Evolutionary conservation across 805 yeast species (phyloP).

Genomic region (Candida vaughaniae): DNA sequence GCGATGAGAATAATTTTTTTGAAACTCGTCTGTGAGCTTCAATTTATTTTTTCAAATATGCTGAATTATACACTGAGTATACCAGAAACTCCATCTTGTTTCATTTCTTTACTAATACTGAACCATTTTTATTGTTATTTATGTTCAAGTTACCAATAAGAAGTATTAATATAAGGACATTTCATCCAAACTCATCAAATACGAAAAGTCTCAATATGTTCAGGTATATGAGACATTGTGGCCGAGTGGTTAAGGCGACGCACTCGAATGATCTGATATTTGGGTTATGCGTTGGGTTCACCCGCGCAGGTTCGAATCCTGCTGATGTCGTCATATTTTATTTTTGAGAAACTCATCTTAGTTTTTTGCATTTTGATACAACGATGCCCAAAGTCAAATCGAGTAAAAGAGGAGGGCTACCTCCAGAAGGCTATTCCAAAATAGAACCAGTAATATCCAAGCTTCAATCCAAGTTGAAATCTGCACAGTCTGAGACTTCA

Average conservation of each 20-base stretch:
- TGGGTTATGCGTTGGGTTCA: conserved; percentile 36
- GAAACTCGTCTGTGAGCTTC: too few relatives aligned
- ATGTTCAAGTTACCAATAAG: too few relatives aligned
- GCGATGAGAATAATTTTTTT: too few relatives aligned
- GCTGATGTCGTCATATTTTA: conserved; percentile 40
- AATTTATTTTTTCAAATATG: too few relatives aligned
- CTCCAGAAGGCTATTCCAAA: conserved; percentile 75
- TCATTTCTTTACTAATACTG: too few relatives aligned
- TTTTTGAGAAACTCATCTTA: conserved; percentile 1
- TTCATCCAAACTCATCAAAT: not conserved
- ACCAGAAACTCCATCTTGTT: too few relatives aligned
- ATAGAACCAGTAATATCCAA: conserved; percentile 65
- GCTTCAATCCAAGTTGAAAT: conserved; percentile 58
- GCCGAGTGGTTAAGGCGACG: conserved; percentile 46
- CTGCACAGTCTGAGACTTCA: conserved; percentile 42
- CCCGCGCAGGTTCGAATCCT: conserved; percentile 50
- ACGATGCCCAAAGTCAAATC: conserved; percentile 47
- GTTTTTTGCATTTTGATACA: too few relatives aligned
- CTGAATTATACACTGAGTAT: too few relatives aligned
- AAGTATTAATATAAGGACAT: too few relatives aligned
- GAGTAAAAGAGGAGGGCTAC: conserved; percentile 44
- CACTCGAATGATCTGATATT: conserved; percentile 29
- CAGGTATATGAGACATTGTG: conserved; percentile 20
- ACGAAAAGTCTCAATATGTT: not conserved
- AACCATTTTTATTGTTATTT: too few relatives aligned